These are phyloP conservation scores for Mollisia scopiformis DNA, from an alignment of 2,329 filamentous ascomycete genomes.

Conservation along the genomic window DNA sequence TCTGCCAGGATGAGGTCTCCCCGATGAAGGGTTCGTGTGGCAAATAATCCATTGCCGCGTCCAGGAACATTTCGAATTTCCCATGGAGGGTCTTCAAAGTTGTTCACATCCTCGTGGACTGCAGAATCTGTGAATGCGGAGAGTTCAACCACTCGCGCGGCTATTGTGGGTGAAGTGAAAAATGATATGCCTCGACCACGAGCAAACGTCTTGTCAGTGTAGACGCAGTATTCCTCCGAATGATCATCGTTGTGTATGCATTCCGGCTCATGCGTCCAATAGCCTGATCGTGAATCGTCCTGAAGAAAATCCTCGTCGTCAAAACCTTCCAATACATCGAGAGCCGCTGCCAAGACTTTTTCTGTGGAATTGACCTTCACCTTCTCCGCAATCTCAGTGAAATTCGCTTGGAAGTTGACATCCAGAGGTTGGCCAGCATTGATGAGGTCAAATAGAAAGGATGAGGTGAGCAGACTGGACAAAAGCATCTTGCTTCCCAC, in stretches of 20 bases:
- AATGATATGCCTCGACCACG: constrained; percentile 33
- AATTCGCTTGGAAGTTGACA: neutral
- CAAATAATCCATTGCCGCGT: constrained; percentile 33
- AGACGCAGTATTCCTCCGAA: constrained; percentile 30
- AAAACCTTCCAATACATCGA: neutral
- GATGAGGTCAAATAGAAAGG: neutral
- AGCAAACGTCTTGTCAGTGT: constrained; percentile 31
- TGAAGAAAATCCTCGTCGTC: neutral
- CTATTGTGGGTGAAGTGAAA: constrained; percentile 29
- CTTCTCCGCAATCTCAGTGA: neutral
- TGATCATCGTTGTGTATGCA: constrained; percentile 23
- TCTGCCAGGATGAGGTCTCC: constrained; percentile 31
- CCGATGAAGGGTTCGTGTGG: constrained; percentile 27
- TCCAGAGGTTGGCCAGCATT: neutral
- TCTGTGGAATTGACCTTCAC: neutral
- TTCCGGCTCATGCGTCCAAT: constrained; percentile 28
- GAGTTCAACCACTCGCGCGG: constrained; percentile 21
- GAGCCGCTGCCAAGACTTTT: neutral
- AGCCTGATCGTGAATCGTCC: neutral
- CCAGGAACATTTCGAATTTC: constrained; percentile 28
- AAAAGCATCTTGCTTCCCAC: neutral
- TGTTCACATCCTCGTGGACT: constrained; percentile 24
- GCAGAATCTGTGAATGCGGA: constrained; percentile 23
- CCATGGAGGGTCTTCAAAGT: constrained; percentile 27
- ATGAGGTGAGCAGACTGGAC: neutral